Conservation (phyloP, 495 filamentous ascomycete species). For the Xylaria curta region DNA sequence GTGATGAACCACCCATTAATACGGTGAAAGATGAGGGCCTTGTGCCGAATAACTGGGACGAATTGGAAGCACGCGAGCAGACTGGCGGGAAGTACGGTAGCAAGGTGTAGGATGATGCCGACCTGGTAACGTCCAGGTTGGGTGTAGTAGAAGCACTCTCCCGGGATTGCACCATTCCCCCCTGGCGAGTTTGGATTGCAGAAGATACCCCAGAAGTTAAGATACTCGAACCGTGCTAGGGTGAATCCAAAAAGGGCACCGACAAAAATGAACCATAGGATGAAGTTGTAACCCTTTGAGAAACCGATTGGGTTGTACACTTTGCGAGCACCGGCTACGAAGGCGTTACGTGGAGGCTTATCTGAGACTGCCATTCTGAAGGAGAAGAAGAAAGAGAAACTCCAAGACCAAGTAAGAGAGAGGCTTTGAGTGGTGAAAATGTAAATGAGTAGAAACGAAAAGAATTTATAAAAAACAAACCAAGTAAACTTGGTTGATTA, state of each 20-base stretch:
- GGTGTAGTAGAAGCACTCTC: slow-evolving; percentile 58
- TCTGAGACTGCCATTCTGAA: slow-evolving; percentile 25
- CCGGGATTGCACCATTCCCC: slow-evolving; percentile 42
- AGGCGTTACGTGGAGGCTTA: neutral
- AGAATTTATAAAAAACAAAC: neutral
- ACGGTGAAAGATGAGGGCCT: slow-evolving; percentile 54
- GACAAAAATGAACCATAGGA: slow-evolving; percentile 44
- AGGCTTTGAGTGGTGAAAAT: neutral
- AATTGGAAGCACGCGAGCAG: slow-evolving; percentile 59
- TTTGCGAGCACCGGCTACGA: slow-evolving; percentile 31
- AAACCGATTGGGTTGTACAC: slow-evolving; percentile 48
- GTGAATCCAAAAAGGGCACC: slow-evolving; percentile 41
- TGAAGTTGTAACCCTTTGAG: slow-evolving; percentile 47
- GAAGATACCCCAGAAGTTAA: slow-evolving; percentile 45
- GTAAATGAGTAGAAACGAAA: neutral
- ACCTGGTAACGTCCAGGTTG: slow-evolving; percentile 42
- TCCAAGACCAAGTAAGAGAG: neutral
- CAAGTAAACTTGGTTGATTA: neutral
- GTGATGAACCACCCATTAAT: slow-evolving; percentile 59
- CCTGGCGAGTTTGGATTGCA: slow-evolving; percentile 27
- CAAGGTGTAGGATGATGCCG: slow-evolving; percentile 57
- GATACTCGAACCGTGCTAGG: slow-evolving; percentile 37
- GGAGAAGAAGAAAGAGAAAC: neutral
- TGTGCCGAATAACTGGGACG: slow-evolving; percentile 56
- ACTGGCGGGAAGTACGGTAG: slow-evolving; percentile 50